A percentile compares a stretch with the other conserved stretches of the same genome.
These are phyloP conservation scores for Colletotrichum cordylinicola DNA, from an alignment of 2,329 filamentous ascomycete species.

Conservation along the genomic window DNA sequence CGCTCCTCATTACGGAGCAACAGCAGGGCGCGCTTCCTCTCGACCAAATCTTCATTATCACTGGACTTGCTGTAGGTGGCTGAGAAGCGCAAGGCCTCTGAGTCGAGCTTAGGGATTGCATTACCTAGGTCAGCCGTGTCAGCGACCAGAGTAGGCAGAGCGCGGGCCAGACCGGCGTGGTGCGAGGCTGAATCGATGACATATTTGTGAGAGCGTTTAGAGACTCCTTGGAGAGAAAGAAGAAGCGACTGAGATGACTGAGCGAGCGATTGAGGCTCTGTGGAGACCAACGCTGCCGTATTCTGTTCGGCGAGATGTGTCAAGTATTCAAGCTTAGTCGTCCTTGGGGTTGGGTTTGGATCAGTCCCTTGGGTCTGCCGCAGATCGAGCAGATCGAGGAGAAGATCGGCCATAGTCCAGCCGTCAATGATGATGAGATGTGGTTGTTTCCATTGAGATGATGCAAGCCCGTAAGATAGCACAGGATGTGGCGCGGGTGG, in stretches of 20 bases:
- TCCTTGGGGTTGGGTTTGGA: background rate
- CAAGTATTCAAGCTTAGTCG: constrained; percentile 67
- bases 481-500: background rate
- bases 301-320: constrained; percentile 78
- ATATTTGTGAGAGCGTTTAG: constrained; percentile 85
- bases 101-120: constrained; percentile 80
- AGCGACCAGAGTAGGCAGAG: constrained; percentile 72
- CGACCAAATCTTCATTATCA: constrained; percentile 72
- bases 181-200: constrained; percentile 83
- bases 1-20: constrained; percentile 88
- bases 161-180: constrained; percentile 74
- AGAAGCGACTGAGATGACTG: constrained; percentile 82
- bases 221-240: constrained; percentile 84
- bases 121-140: constrained; percentile 72
- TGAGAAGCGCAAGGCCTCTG: constrained; percentile 80
- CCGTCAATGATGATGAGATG: background rate
- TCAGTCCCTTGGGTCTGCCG: constrained; percentile 31
- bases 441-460: background rate
- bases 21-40: constrained; percentile 80
- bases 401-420: constrained; percentile 67
- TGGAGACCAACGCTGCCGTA: constrained; percentile 72
- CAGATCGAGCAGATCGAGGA: constrained; percentile 82
- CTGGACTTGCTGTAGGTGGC: constrained; percentile 79
- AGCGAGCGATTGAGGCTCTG: constrained; percentile 80
- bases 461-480: background rate